Evolutionary conservation across 2,329 filamentous ascomycete genomes (phyloP), one percentile per base, ranked within the genome.

Genomic region (Apiospora rasikravindrae): DNA sequence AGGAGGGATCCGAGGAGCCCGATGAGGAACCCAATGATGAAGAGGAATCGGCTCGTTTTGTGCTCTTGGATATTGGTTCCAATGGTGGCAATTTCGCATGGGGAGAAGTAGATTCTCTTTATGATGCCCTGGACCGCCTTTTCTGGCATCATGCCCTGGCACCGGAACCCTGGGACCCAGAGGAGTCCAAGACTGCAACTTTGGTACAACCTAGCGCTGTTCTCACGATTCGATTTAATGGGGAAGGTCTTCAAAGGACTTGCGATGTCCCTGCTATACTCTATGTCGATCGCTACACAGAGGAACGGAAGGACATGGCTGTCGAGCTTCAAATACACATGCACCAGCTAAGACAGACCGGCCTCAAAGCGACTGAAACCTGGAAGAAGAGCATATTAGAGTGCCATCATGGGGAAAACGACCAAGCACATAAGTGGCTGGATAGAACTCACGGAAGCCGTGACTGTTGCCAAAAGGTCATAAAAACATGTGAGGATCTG

Each of bases 231-330:
- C 83, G 84, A 61, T 77, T 90, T 16, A 80, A 81, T 22, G 82
- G 82, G 2, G 80, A 83, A 4, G 85, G 84, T 1, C 80, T 85
- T 5, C 77, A 80, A 10, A 83, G 84, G 64, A 82, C 82, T 2
- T 81, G 88, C 57, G 86, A 88, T 4, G 84, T 90, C 45, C 88
- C 88, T 7, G 79, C 81, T 57, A 79, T 85, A 16, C 84, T 89
- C 73, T 89, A 88, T 74, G 85, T 87, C 0, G 88, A 90, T 77
- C 85, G 83, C n/a, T 90, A 89, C 72, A 78, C 88, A 69, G 80
- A 82, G 67, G 79, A 76, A 14, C 83, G 84, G 19, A 85, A 84
- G 71, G 80, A 86, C 14, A 84, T 86, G 70, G 85, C 87, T 19
- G 73, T 84, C 11, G 81, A 83, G 10, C 87, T 89, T 57, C 84